Evolutionary conservation across 805 yeast species (phyloP), one percentile per base, ranked within the genome.

Genomic region (Teunomyces atbi): DNA sequence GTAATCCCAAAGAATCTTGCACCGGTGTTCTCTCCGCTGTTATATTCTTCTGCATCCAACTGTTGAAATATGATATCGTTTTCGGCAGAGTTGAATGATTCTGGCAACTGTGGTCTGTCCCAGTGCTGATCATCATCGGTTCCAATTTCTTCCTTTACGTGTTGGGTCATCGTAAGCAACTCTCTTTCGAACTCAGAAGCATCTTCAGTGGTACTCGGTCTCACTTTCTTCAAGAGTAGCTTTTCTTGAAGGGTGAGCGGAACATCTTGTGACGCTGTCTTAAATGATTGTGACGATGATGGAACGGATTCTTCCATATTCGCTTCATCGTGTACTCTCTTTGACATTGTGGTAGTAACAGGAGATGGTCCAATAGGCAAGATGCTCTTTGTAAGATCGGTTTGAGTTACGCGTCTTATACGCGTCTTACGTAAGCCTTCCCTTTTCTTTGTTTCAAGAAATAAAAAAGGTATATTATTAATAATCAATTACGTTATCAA

Each of bases 1-100:
- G 98, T 90, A 33, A 95, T 90, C 47, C 99, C 99, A 65, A 91
- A 94, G 59, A 95, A 85, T 45, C 97, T 78, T 0, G 91, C 87
- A 1, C 81, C 76, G 0, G 86, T 78, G 20, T 77, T 72, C 12
- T 81, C 83, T 30, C 79, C 78, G 6, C 78, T 61, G 23, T 68
- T 61, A 2, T 87, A 78, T 58, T 94, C 99, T 58, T 94, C 98
- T 1, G 96, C 96, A 64, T 94, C 99, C 56, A 94, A 72, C 59
- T 94, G 99, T 65, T 94, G 98, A 62, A 91, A 91, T 1, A 78
- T 74, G 21, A 86, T 74, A 56, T 85, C 90, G 33, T 63, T 60
- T 1, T 62, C 61, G 1, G 58, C 55, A 2, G 84, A 76, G 45
- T 77, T 69, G 51, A 84, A 81, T 35, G 69, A 70, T 1, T 45